A percentile compares a stretch with the other conserved stretches of the same genome.
These are phyloP conservation scores for Aspergillus panamensis DNA, from an alignment of 495 filamentous ascomycete species.

Conservation along the genomic window DNA sequence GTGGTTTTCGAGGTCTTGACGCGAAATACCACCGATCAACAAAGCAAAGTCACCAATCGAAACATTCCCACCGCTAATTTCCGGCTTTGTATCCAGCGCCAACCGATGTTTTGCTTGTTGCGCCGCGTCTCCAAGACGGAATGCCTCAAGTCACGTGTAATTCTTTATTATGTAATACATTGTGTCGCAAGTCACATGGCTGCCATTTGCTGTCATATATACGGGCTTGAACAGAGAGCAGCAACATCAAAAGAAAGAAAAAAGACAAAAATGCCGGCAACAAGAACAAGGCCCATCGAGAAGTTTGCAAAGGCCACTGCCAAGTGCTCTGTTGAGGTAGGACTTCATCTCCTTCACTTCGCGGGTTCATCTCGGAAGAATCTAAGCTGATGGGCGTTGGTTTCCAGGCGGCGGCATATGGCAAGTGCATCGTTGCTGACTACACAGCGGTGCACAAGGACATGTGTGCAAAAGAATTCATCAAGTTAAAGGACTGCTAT, in stretches of 20 bases:
- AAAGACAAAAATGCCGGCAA: conserved; percentile 14
- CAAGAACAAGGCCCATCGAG: conserved; percentile 68
- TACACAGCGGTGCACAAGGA: conserved; percentile 90
- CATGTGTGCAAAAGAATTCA: conserved; percentile 82
- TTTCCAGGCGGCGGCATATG: conserved; percentile 74
- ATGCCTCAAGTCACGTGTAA: conserved; percentile 16
- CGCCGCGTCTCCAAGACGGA: conserved; percentile 19
- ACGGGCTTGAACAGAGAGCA: not conserved
- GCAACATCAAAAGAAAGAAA: not conserved
- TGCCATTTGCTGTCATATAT: not conserved
- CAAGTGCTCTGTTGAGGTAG: conserved; percentile 80
- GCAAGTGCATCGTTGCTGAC: conserved; percentile 87
- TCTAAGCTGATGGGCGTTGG: conserved; percentile 12
- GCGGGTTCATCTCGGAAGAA: not conserved
- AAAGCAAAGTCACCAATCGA: not conserved
- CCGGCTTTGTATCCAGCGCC: conserved; percentile 8
- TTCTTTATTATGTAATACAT: conserved; percentile 16
- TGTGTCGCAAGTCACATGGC: not conserved
- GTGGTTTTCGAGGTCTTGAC: conserved; percentile 19
- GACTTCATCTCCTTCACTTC: conserved; percentile 11
- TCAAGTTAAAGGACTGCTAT: conserved; percentile 84
- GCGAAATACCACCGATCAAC: conserved; percentile 8
- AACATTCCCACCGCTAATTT: not conserved
- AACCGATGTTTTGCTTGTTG: conserved; percentile 19
- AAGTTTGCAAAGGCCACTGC: conserved; percentile 79